These are phyloP conservation scores for Eucalyptus virginea DNA, from an alignment of 345 rosid genomes.

Conservation along the genomic window DNA sequence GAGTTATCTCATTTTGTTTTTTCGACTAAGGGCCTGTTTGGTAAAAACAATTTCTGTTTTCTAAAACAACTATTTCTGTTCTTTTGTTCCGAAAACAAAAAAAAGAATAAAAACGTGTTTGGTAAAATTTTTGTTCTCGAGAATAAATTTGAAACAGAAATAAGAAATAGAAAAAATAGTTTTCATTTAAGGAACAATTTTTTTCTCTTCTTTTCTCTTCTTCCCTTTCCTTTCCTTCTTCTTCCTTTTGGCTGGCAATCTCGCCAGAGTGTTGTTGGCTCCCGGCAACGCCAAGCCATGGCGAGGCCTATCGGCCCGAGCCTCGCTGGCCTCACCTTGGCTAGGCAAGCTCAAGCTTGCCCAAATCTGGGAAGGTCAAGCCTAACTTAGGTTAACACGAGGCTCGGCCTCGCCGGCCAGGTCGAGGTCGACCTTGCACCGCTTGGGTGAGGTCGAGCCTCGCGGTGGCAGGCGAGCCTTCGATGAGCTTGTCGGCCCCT, in stretches of 20 bases:
- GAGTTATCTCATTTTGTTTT: too few relatives aligned
- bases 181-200: fast-evolving
- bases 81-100: fast-evolving
- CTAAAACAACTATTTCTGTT: fast-evolving
- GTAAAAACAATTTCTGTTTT: fast-evolving
- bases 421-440: too few relatives aligned
- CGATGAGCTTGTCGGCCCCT: fast-evolving
- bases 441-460: fast-evolving
- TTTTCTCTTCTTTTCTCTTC: too few relatives aligned
- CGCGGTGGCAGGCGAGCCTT: fast-evolving
- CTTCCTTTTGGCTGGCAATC: too few relatives aligned
- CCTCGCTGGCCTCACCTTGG: fast-evolving
- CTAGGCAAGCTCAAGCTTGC: too few relatives aligned
- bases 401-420: fast-evolving
- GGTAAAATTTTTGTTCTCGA: fast-evolving
- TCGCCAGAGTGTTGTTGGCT: fast-evolving
- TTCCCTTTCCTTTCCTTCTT: too few relatives aligned
- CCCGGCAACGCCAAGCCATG: fast-evolving
- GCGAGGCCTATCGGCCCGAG: fast-evolving
- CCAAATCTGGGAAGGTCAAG: too few relatives aligned
- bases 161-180: fast-evolving
- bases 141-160: fast-evolving
- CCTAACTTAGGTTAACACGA: fast-evolving
- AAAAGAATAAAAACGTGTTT: too few relatives aligned
- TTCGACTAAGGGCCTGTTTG: too few relatives aligned